A percentile compares a stretch with the other conserved stretches of the same genome.
phyloP scores from a whole-genome alignment of 169 alveolate genomes.

The Plasmodium malariae region DNA sequence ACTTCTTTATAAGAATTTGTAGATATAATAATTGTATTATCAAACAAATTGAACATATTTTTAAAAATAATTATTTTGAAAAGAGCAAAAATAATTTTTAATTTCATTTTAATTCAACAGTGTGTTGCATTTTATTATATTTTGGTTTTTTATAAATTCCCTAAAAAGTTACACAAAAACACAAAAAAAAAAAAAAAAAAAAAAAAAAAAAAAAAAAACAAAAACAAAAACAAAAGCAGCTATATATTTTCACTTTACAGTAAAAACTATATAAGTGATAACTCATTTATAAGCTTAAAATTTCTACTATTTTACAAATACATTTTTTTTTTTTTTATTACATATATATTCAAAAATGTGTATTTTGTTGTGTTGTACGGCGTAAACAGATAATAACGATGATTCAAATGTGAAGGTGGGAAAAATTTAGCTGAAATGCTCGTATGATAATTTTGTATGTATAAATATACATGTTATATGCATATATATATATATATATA shows the following conservation, averaged over 20 bases:
- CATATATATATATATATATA: no score
- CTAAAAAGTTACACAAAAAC: no score
- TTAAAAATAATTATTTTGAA: conserved; percentile 49
- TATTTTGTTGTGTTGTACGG: no score
- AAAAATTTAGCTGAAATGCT: no score
- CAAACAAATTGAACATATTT: conserved; percentile 26
- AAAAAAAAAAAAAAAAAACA: no score
- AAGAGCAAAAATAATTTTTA: neutral
- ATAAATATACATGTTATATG: no score
- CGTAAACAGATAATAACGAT: neutral
- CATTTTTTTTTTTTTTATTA: neutral
- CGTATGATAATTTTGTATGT: no score
- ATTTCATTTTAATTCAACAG: conserved; percentile 50
- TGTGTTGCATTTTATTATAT: conserved; percentile 14
- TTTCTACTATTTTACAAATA: neutral
- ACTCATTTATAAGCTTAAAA: no score
- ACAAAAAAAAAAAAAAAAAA: no score
- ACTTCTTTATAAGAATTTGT: neutral
- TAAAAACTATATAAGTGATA: neutral
- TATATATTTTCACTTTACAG: no score
- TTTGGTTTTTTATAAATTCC: neutral
- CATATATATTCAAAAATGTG: neutral
- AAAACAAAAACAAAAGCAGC: neutral
- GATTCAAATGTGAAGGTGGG: no score
- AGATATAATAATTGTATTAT: conserved; percentile 18